These are phyloP conservation scores for Rutstroemia sp. DNA, from an alignment of 2,329 filamentous ascomycete species.

Conservation along the genomic window DNA sequence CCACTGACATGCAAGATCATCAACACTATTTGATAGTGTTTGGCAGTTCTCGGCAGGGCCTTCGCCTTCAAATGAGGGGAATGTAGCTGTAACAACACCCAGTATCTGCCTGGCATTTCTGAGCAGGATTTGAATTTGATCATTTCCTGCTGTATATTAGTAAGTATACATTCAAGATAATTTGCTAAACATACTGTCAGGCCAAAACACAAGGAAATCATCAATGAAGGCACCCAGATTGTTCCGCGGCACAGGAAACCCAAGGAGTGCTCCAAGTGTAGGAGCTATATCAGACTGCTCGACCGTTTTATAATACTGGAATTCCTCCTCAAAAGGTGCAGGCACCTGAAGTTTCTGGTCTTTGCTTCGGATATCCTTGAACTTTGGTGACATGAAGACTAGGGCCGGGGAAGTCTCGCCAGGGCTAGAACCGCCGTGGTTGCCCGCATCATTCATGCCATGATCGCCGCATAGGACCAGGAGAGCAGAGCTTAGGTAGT, in stretches of 20 bases:
- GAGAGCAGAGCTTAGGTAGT: constrained; percentile 69
- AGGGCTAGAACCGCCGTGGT: constrained; percentile 88
- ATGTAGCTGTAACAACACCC: constrained; percentile 67
- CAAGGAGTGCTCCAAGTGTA: constrained; percentile 77
- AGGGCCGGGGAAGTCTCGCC: constrained; percentile 92
- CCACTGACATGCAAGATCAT: constrained; percentile 66
- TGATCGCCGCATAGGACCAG: constrained; percentile 89
- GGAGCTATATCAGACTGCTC: constrained; percentile 93
- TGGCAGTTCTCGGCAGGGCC: constrained; percentile 22
- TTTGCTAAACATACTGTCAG: constrained; percentile 41
- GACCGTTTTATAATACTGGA: constrained; percentile 76
- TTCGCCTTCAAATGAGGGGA: constrained; percentile 43
- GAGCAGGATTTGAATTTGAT: constrained; percentile 61
- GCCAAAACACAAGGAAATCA: constrained; percentile 73
- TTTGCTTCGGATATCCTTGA: constrained; percentile 62
- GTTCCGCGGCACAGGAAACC: constrained; percentile 82
- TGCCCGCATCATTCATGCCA: constrained; percentile 98
- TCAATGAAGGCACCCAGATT: constrained; percentile 82
- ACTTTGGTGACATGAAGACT: constrained; percentile 82
- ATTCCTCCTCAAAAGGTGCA: constrained; percentile 55
- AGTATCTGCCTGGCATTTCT: constrained; percentile 78
- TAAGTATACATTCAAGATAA: not conserved
- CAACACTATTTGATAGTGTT: constrained; percentile 31
- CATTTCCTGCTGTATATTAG: constrained; percentile 31
- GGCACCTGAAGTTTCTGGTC: constrained; percentile 42